Percentiles rank a stretch among this genome's conserved stretches.
phyloP scores from a whole-genome alignment of 345 rosid genomes.

The Garcia nutans region DNA sequence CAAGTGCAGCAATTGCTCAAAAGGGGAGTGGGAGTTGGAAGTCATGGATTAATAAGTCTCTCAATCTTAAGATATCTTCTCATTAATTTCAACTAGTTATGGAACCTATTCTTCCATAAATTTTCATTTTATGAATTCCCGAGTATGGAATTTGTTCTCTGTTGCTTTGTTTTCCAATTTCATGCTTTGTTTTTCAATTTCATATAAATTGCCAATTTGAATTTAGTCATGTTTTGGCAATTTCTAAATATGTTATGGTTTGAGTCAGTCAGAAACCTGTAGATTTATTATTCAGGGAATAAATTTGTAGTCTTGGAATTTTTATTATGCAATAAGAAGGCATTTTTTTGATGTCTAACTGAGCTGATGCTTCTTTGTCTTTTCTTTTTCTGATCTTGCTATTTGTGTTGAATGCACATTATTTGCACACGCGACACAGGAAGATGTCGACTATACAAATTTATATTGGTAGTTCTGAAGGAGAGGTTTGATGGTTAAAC shows the following conservation, averaged over 20 bases:
- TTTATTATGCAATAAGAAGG: neutral
- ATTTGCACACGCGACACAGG: too few species aligned
- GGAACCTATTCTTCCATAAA: too few species aligned
- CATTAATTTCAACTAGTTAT: slow-evolving; percentile 36
- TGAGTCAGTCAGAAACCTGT: neutral
- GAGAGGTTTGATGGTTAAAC: too few species aligned
- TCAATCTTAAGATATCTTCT: slow-evolving; percentile 62
- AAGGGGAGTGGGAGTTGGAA: slow-evolving; percentile 76
- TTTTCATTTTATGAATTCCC: neutral
- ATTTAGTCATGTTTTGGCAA: neutral
- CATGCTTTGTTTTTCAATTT: neutral
- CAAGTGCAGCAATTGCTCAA: slow-evolving; percentile 40
- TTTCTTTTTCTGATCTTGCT: too few species aligned
- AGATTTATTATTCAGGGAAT: slow-evolving; percentile 2
- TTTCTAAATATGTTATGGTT: neutral
- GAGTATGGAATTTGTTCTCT: neutral
- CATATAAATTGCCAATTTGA: neutral
- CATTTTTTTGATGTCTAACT: neutral
- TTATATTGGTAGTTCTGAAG: too few species aligned
- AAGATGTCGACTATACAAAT: too few species aligned
- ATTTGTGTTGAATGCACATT: too few species aligned
- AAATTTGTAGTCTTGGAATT: neutral
- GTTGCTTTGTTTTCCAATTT: neutral
- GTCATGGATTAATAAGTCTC: slow-evolving; percentile 90
- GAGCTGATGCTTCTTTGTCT: too few species aligned